Base-by-base conservation (phyloP, 2,329 filamentous ascomycete species). In the Onygenales sp. region DNA sequence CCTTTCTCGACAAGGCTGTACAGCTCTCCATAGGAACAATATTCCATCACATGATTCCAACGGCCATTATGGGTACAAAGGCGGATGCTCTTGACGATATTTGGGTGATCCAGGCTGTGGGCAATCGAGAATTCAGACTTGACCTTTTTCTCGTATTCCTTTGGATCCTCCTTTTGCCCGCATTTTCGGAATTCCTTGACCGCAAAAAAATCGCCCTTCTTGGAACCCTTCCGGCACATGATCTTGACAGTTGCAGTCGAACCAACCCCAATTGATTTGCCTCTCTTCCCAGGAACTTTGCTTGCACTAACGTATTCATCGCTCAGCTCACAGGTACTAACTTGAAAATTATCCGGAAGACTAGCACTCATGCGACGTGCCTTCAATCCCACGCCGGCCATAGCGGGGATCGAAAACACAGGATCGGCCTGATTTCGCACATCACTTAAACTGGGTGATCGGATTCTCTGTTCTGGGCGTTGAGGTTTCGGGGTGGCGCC, bases 31-130 rank as follows among this genome's bases (percentile, higher is more conserved):
- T 88, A 82, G 2, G 82, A 78, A 72, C 90, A 95, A 67, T 87
- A 94, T 66, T 95, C 88, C 90, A 95, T 95, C 53, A 95, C 88
- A 66, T 94, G 88, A 66, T 89, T 91, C 86, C 87, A 94, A 40
- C 85, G 83, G 34, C 81, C 82, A 60, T 84, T 80, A 60, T 90
- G 79, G 11, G 80, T 83, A 72, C 88, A 93, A 5, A 95, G 76
- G 33, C 85, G 82, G 52, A 90, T 73, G 0, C 88, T 91, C 68
- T 88, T 81, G 58, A 95, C 86, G 61, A 95, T 87, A 67, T 95
- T 95, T 49, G 89, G 88, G 65, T 95, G 89, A 62, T 89, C 82
- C 56, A 91, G 72, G 59, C 86, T 88, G 74, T 91, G 91, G 56
- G 87, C 87, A 59, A 95, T 90, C 67, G 84, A 88, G 72, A 84